Base-by-base conservation (phyloP, 139 green algal species). In the Chlorella sp. region DNA sequence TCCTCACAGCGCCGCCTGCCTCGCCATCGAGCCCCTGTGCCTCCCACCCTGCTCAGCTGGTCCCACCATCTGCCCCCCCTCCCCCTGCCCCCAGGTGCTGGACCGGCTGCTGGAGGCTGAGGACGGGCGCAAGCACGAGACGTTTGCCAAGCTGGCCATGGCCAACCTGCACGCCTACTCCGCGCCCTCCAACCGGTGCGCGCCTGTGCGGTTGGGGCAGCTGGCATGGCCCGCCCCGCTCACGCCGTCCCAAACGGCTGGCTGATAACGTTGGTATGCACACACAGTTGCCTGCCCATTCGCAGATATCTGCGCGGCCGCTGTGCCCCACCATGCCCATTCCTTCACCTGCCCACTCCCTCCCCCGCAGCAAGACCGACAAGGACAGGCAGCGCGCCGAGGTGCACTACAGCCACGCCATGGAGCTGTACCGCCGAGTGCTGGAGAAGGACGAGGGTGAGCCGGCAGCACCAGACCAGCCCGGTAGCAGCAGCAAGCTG, bases 131-230 rank as follows among this genome's bases (percentile, higher is more conserved):
- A 60, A 60, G 48, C 73, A 88, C 11, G 87, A 92, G 58, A 67
- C 85, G 0, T 94, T 91, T 81, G 91, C 72, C 60, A 75, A 83
- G 79, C 78, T 92, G 60, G 89, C 88, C 7, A 86, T 94, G 56
- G 94, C 85, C 86, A 94, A 95, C 84, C 88, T 95, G 32, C 77
- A 91, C 46, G 84, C 96, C 38, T 88, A 87, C 73, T 89, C 88
- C 2, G 89, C 90, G 17, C 90, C 91, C 19, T 82, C 73, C 13
- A 90, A 93, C 70, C 65, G 87, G 8, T 60, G 84, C 64, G 51
- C 14, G 14, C 51, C 14, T 60, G 14, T n/a, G n/a, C n/a, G n/a
- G n/a, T n/a, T n/a, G n/a, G n/a, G n/a, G n/a, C n/a, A n/a, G n/a
- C n/a, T n/a, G n/a, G n/a, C n/a, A n/a, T n/a, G n/a, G n/a, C n/a